Evolutionary conservation across 805 yeast species (phyloP), one percentile per base, ranked within the genome.

Genomic region (Saturnispora ahearnii): DNA sequence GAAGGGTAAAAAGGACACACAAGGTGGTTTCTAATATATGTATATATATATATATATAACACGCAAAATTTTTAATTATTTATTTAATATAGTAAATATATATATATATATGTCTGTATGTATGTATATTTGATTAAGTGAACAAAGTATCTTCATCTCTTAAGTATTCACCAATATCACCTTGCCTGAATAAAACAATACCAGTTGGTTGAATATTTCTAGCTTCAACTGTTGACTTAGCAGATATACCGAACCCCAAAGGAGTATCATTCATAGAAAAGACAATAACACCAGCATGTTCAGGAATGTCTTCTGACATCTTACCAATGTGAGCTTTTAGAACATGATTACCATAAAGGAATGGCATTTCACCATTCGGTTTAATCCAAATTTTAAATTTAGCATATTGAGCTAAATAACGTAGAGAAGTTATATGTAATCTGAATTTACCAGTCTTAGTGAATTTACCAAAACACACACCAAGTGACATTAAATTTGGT

Each of bases 351-450:
- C 99, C 99, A 60, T 93, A 93, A 56, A 93, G 70, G 65, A 84
- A 93, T 12, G 99, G 98, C 99, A 93, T 93, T 69, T 93, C 99
- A 60, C 99, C 99, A 63, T 93, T 93, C 46, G 81, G 82, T 67
- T 93, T 93, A 68, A 93, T 87, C 99, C 99, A 93, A 38, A 93
- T 74, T 70, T 91, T 93, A 71, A 83, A 89, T 66, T 86, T 87
- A 45, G 99, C 97, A 64, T 84, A 82, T 59, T 87, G 84, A 2
- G 96, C 84, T 51, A 93, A 70, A 54, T 87, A 77, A 44, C 86
- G 82, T 55, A 93, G 74, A 3, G 96, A 76, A n/a, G 99, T 93
- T 54, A 93, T 83, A 66, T 93, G 99, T 57, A 93, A 73, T 69
- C 96, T 79, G 73, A 93, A 93, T 69, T 93, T 93, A 30, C 97